These are phyloP conservation scores for Epichloe hybrida DNA, from an alignment of 2,329 filamentous ascomycete species.

Conservation along the genomic window DNA sequence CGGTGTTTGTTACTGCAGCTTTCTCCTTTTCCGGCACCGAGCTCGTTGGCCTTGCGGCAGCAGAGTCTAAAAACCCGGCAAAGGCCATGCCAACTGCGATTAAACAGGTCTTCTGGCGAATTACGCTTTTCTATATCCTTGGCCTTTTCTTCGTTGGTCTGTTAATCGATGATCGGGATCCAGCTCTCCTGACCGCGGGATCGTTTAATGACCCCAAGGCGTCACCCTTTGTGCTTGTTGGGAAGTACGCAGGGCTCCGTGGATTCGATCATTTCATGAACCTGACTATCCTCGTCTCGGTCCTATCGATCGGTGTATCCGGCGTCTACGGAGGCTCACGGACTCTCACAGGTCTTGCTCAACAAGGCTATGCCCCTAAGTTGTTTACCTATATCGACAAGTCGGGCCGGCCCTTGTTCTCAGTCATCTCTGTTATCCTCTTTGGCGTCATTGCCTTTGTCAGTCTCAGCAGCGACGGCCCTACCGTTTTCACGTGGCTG, in stretches of 20 bases:
- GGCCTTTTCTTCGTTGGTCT: slow-evolving; percentile 39
- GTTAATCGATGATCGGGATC: slow-evolving; percentile 32
- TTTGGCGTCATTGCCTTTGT: slow-evolving; percentile 34
- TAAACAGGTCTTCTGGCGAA: slow-evolving; percentile 60
- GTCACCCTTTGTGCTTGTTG: slow-evolving; percentile 46
- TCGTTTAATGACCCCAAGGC: slow-evolving; percentile 23
- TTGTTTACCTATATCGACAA: slow-evolving; percentile 45
- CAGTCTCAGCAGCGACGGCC: slow-evolving; percentile 27
- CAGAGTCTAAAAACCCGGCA: slow-evolving; percentile 53
- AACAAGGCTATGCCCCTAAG: slow-evolving; percentile 44
- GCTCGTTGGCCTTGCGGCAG: slow-evolving; percentile 31
- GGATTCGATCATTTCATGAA: slow-evolving; percentile 46
- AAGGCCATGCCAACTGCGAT: slow-evolving; percentile 67
- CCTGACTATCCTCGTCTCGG: slow-evolving; percentile 43
- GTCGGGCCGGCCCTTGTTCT: slow-evolving; percentile 39
- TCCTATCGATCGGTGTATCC: slow-evolving; percentile 45
- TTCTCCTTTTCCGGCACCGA: slow-evolving; percentile 64
- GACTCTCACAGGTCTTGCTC: slow-evolving; percentile 43
- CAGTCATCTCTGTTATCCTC: slow-evolving; percentile 31
- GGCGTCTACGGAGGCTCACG: slow-evolving; percentile 46
- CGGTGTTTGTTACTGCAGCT: slow-evolving; percentile 58
- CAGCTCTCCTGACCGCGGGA: slow-evolving; percentile 25
- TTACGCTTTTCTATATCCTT: slow-evolving; percentile 41
- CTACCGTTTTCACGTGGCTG: slow-evolving; percentile 47
- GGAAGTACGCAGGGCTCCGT: slow-evolving; percentile 35